These are phyloP conservation scores for Edaphochlamys debaryana DNA, from an alignment of 139 green algal species.

Conservation along the genomic window DNA sequence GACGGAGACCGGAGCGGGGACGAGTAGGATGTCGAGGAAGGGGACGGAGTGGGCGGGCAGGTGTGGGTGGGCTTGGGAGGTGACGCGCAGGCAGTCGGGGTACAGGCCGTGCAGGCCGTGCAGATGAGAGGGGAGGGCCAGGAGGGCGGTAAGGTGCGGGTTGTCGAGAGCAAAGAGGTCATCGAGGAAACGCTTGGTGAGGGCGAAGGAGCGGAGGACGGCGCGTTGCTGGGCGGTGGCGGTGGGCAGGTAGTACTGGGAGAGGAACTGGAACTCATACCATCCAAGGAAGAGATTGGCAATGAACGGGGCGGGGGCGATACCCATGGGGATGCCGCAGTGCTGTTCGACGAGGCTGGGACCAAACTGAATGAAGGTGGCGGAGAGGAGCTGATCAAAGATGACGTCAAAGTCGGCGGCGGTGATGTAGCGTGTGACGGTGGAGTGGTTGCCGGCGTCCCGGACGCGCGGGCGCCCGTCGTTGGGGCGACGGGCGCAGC, in stretches of 20 bases:
- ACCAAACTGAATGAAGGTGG: background rate
- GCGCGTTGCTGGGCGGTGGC: background rate
- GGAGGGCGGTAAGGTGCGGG: background rate
- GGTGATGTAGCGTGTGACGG: background rate
- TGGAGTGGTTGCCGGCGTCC: background rate
- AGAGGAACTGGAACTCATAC: background rate
- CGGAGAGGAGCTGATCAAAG: background rate
- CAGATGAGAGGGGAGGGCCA: background rate
- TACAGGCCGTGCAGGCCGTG: background rate
- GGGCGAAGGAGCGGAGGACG: background rate
- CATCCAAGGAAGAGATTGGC: constrained; percentile 13
- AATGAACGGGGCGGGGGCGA: constrained; percentile 2
- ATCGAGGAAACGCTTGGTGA: background rate
- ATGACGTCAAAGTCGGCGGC: background rate
- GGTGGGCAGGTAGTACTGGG: background rate
- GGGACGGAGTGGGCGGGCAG: too few species aligned
- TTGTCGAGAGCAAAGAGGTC: background rate
- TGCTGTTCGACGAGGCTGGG: background rate
- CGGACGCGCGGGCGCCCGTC: background rate
- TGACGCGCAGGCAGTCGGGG: background rate
- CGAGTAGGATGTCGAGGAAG: too few species aligned
- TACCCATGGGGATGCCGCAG: constrained; percentile 6
- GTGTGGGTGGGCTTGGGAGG: background rate
- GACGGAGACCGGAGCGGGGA: too few species aligned
- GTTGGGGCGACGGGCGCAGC: too few species aligned